Base-by-base conservation (phyloP, 306 rosid species). In the Cucurbita pepo region DNA sequence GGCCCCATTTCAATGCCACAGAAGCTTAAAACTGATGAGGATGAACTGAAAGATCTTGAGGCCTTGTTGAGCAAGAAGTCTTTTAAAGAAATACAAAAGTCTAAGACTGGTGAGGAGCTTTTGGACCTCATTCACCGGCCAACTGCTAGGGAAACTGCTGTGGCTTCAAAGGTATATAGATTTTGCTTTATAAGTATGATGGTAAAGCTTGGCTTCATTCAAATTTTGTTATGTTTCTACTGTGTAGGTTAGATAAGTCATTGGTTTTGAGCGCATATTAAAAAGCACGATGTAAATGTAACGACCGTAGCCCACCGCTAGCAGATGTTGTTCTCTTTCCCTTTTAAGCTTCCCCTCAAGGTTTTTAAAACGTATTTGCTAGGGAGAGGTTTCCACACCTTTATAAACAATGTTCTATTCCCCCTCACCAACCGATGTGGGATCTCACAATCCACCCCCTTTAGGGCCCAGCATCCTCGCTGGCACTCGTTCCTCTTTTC, bases 81-180 rank as follows among this genome's bases (percentile, higher is more conserved):
- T 10, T 91, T 79, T 65, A 80, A 72, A 83, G 97, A 95, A 84
- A 8, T 81, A 88, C 95, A 95, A 78, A 85, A 91, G 83, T 89
- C 95, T 53, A 95, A 88, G 82, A 88, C 95, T 10, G 95, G 97
- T 2, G 95, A 95, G 88, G 99, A 91, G 92, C 91, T 95, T 72
- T 79, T 89, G 90, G 91, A 95, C 87, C 90, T 95, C 70, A 88
- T 95, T 79, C 97, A 91, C 81, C 87, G 92, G 72, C 99, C 99
- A 13, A 91, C 99, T 66, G 97, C 97, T 1, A 88, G 0, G 88
- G 99, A 95, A 84, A 91, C 96, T 81, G 95, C 96, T 72, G 89
- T 84, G 43, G 99, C 97, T n/a, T 92, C 90, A n/a, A 91, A 91
- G 99, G 99, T 94, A 69, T 65, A 43, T 21, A 36, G 72, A 8